These are phyloP conservation scores for Phenoliferia sp. DNA, from an alignment of 1,284 basidiomycete genomes.

Conservation along the genomic window DNA sequence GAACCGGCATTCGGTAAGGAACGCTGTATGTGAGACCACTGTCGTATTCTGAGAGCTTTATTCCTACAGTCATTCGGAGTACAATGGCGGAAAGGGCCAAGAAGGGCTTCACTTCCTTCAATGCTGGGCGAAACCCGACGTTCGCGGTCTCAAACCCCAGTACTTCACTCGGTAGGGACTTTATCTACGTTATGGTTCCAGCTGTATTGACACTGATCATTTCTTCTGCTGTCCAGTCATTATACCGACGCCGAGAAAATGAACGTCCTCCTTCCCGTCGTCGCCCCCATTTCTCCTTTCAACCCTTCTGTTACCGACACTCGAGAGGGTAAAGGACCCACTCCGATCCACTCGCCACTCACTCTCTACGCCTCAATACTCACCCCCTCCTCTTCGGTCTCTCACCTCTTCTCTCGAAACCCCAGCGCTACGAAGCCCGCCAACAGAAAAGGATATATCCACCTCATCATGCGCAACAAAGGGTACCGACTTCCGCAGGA, in stretches of 20 bases:
- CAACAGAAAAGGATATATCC: constrained; percentile 41
- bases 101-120: constrained; percentile 71
- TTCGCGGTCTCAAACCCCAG: constrained; percentile 57
- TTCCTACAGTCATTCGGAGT: constrained; percentile 39
- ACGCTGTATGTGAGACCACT: not conserved
- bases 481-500: constrained; percentile 59
- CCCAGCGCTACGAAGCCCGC: not conserved
- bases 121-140: constrained; percentile 71
- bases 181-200: no score
- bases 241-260: constrained; percentile 73
- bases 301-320: constrained; percentile 6
- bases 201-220: no score
- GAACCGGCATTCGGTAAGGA: constrained; percentile 66
- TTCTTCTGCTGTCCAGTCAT: constrained; percentile 43
- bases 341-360: constrained; percentile 52
- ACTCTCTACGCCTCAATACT: constrained; percentile 57
- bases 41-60: not conserved
- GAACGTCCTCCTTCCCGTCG: constrained; percentile 13
- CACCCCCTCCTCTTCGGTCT: constrained; percentile 49
- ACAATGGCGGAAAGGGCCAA: constrained; percentile 60
- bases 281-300: constrained; percentile 5
- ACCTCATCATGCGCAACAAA: constrained; percentile 60
- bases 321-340: constrained; percentile 64
- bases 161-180: constrained; percentile 71
- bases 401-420: constrained; percentile 41